Base-by-base conservation (phyloP, 768 basidiomycete genomes). In the Kwoniella heveanensis region DNA sequence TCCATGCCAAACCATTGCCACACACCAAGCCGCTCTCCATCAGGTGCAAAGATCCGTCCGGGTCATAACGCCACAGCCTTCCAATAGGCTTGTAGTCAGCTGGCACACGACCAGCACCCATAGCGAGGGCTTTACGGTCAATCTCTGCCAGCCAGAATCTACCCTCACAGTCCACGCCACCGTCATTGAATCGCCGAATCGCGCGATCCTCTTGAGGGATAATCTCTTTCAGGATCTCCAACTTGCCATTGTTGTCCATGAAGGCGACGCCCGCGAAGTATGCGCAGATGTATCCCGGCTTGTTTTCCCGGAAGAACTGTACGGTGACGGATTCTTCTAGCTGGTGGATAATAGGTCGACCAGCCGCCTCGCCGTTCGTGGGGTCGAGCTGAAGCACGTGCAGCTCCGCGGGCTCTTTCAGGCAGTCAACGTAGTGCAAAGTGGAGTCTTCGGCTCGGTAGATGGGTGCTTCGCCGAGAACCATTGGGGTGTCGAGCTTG, bases 61-160 rank as follows among this genome's bases (percentile, higher is more conserved):
- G 64, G 46, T 66, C 64, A 30, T 60, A 66, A 29, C 64, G 50
- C 64, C 64, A 66, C 36, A 66, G 29, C 36, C 64, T 55, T 19
- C 64, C 64, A 5, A 66, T 25, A 19, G 64, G 58, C 29, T 66
- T 27, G 19, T 68, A 68, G 32, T 59, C 58, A n/a, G 22, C 37
- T 1, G 66, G 66, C 17, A 60, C 47, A 52, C 58, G 39, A 24
- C 60, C 57, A 54, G 54, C 37, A 19, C 66, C 66, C 21, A 64
- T 27, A 13, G 57, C 24, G 10, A 68, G 29, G 8, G 62, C 66
- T 50, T 68, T 68, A 8, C 66, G 39, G 30, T 68, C 66, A 29
- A 68, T 68, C 53, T 68, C 66, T 1, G 66, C 66, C 19, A 68
- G 59, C 66, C 66, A 68, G 44, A 68, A 68, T 46, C 62, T n/a